Evolutionary conservation across 768 basidiomycete species (phyloP), one percentile per base, ranked within the genome.

Genomic region (Daedalea quercina): DNA sequence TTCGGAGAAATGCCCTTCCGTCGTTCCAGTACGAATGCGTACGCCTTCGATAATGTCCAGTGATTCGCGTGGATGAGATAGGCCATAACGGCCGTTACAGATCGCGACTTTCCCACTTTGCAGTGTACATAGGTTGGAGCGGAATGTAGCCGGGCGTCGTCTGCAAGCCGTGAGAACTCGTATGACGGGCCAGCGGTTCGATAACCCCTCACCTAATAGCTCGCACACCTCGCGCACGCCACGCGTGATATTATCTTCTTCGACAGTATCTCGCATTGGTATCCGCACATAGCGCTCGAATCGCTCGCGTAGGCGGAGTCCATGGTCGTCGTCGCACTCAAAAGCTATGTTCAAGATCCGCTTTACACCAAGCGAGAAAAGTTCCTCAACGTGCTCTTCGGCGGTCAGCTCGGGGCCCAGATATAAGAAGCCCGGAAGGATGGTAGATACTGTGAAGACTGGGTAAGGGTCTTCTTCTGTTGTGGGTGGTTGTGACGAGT

Each of bases 21-120:
- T 9, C 93, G 81, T 61, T 94, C 94, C 37, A 91, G 78, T 23
- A 98, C 94, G 64, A 93, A 96, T 0, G 85, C 73, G 65, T 97
- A 98, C 1, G 95, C 92, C 34, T 82, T 82, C 28, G 91, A 87
- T 40, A 97, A 80, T 19, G 93, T 89, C 95, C 95, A 97, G 64
- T 94, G 93, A 64, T 96, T 94, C 9, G 94, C 90, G 61, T 96
- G 94, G 58, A 98, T 96, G 52, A 98, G 86, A 66, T 96, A 97
- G 2, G 91, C 94, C 75, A 98, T 92, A 37, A 96, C 94, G 12
- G 94, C 93, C 0, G 94, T 96, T 25, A 96, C 94, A 1, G 91
- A 94, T 13, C 95, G 85, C 2, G 91, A 94, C 73, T 94, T 96
- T 3, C 94, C 95, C 4, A 90, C 94, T 70, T 90, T 92, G 71